phyloP scores from a whole-genome alignment of 257 asterid species.

The Penstemon eatonii region DNA sequence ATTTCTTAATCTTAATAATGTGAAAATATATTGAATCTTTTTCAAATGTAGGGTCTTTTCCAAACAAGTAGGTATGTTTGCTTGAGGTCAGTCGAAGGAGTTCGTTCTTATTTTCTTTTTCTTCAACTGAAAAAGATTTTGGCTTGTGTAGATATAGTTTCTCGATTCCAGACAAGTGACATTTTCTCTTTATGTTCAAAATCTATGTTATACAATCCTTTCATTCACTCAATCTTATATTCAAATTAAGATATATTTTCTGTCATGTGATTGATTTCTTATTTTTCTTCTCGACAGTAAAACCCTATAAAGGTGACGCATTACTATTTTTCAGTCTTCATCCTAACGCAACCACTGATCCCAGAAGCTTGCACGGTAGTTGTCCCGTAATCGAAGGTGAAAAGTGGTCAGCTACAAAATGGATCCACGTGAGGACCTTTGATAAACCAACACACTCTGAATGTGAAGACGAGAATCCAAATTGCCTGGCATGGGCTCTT shows the following conservation, averaged over 20 bases:
- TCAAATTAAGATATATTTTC: not conserved
- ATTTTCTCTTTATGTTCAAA: not conserved
- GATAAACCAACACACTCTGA: constrained; percentile 36
- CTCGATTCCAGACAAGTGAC: too few relatives aligned
- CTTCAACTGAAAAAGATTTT: too few relatives aligned
- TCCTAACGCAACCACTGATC: constrained; percentile 71
- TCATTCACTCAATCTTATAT: not conserved
- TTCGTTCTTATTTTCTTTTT: too few relatives aligned
- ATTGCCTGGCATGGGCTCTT: constrained; percentile 61
- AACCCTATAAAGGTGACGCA: constrained; percentile 76
- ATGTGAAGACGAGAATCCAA: constrained; percentile 50
- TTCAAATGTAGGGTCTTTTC: too few relatives aligned
- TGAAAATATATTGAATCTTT: too few relatives aligned
- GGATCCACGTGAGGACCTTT: constrained; percentile 78
- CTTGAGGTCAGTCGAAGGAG: too few relatives aligned
- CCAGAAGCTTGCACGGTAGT: constrained; percentile 81
- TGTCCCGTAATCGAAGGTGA: constrained; percentile 90
- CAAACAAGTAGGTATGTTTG: too few relatives aligned
- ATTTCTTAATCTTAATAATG: too few relatives aligned
- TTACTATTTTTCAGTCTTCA: constrained; percentile 87
- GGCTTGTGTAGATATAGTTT: too few relatives aligned
- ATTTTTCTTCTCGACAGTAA: constrained; percentile 47
- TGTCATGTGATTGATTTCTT: not conserved
- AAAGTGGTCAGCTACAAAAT: constrained; percentile 92
- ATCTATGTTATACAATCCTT: not conserved